Conservation (phyloP, 805 yeast genomes). For the Candida corydali region DNA sequence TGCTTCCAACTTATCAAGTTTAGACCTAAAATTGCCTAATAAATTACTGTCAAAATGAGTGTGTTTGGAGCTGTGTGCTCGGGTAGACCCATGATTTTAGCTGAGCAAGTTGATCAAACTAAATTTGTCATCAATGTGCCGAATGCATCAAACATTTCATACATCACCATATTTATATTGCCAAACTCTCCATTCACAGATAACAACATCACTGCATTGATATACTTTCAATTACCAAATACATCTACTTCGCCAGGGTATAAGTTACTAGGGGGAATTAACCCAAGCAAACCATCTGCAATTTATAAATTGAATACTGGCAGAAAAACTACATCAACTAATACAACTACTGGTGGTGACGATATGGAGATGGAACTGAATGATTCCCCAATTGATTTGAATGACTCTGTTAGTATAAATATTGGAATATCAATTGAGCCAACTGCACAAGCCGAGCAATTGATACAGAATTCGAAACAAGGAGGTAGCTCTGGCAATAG, state of each 20-base stretch:
- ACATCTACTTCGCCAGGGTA: constrained; percentile 42
- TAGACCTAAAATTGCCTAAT: too few relatives aligned
- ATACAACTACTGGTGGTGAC: constrained; percentile 35
- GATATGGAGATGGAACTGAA: constrained; percentile 37
- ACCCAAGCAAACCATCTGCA: constrained; percentile 76
- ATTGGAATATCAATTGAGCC: constrained; percentile 95
- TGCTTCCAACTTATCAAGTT: too few relatives aligned
- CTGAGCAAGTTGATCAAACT: constrained; percentile 63
- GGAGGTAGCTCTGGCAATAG: constrained; percentile 12
- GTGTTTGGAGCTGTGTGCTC: constrained; percentile 80
- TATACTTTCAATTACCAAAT: constrained; percentile 79
- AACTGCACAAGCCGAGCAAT: constrained; percentile 56
- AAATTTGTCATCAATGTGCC: constrained; percentile 63
- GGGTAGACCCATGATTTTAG: constrained; percentile 57
- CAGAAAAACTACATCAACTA: constrained; percentile 8
- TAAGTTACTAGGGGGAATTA: constrained; percentile 61
- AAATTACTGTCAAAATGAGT: too few relatives aligned
- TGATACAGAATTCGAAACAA: constrained; percentile 43
- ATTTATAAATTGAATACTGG: constrained; percentile 70
- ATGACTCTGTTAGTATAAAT: constrained; percentile 27
- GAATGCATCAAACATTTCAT: constrained; percentile 65
- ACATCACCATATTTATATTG: constrained; percentile 76
- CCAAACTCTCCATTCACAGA: constrained; percentile 73
- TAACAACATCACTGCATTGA: constrained; percentile 70
- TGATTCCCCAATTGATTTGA: constrained; percentile 25